phyloP scores from a whole-genome alignment of 2,329 filamentous ascomycete species.

The Botrytis byssoidea region DNA sequence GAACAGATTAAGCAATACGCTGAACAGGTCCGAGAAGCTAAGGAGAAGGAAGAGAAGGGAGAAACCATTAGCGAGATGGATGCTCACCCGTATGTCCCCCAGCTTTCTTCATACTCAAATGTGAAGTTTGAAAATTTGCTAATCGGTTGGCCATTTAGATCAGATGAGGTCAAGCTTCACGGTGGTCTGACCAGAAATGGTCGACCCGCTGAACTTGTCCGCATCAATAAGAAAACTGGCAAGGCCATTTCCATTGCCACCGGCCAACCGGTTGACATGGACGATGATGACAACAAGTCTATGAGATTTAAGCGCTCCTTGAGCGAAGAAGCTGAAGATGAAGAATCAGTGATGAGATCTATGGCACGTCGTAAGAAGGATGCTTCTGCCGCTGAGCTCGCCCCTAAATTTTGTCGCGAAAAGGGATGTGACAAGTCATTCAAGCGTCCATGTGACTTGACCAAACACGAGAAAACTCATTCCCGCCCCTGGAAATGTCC shows the following conservation, averaged over 20 bases:
- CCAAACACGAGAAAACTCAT: constrained; percentile 98
- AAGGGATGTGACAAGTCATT: constrained; percentile 84
- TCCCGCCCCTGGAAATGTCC: constrained; percentile 94
- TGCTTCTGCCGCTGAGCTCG: constrained; percentile 77
- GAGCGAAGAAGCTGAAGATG: constrained; percentile 69
- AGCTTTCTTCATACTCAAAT: not conserved
- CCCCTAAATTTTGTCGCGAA: constrained; percentile 74
- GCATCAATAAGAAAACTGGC: constrained; percentile 70
- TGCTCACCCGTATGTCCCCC: constrained; percentile 53
- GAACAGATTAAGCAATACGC: constrained; percentile 92
- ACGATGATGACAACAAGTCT: constrained; percentile 49
- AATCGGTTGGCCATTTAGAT: constrained; percentile 43
- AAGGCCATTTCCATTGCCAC: constrained; percentile 76
- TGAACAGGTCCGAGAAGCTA: constrained; percentile 73
- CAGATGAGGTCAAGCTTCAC: constrained; percentile 74
- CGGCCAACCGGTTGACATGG: constrained; percentile 60
- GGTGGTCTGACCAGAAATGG: constrained; percentile 82
- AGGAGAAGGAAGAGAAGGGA: constrained; percentile 62
- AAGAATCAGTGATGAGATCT: constrained; percentile 80
- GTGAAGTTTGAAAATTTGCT: constrained; percentile 24
- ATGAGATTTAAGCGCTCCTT: constrained; percentile 63
- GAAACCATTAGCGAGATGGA: constrained; percentile 55
- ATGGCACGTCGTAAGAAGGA: constrained; percentile 98
- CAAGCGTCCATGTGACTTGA: constrained; percentile 94
- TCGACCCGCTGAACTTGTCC: constrained; percentile 78